These are phyloP conservation scores for Seminavis robusta DNA, from an alignment of 108 stramenopile species.

Conservation along the genomic window DNA sequence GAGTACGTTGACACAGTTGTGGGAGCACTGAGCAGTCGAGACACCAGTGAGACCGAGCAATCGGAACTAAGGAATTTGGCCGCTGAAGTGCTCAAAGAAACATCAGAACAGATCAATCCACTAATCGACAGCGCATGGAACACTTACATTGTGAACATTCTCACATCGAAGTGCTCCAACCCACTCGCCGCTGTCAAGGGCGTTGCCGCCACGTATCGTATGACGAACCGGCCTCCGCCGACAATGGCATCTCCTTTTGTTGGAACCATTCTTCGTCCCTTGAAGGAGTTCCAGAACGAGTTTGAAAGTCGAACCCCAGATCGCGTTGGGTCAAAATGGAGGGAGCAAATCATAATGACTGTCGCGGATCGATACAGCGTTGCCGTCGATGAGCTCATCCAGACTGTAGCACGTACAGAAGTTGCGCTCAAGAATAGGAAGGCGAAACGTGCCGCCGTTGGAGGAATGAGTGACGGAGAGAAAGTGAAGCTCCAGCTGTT, in stretches of 20 bases:
- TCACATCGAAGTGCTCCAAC: conserved; percentile 65
- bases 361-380: conserved; percentile 64
- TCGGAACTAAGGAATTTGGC: conserved; percentile 39
- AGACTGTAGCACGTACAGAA: conserved; percentile 81
- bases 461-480: conserved; percentile 88
- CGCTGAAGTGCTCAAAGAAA: conserved; percentile 59
- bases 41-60: conserved; percentile 25
- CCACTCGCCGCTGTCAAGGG: conserved; percentile 85
- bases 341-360: conserved; percentile 42
- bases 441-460: conserved; percentile 62
- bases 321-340: conserved; percentile 69
- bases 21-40: conserved; percentile 34
- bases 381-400: conserved; percentile 78
- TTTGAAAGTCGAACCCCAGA: conserved; percentile 67
- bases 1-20: conserved; percentile 58
- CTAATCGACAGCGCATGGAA: conserved; percentile 72
- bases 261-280: conserved; percentile 65
- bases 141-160: conserved; percentile 62
- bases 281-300: conserved; percentile 67
- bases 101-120: conserved; percentile 61
- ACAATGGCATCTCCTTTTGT: conserved; percentile 83
- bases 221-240: conserved; percentile 89
- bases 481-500: conserved; percentile 85
- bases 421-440: conserved; percentile 72
- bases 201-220: conserved; percentile 88